These are phyloP conservation scores for Vitis hybrid DNA, from an alignment of 177 flowering plant genomes.

Conservation along the genomic window DNA sequence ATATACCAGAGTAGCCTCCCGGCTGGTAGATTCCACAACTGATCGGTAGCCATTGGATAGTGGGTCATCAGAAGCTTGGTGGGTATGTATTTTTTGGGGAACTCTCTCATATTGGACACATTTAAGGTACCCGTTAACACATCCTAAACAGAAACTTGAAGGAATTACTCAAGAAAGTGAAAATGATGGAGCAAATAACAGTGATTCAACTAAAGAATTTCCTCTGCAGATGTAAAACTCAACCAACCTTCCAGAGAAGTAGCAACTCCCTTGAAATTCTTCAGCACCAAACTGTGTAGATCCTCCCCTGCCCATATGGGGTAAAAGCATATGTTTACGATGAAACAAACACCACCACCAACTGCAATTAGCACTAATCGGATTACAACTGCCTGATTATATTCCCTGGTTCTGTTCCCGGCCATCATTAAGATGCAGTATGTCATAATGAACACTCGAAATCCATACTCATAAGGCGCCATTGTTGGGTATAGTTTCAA, in stretches of 20 bases:
- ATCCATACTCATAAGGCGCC: constrained; percentile 71
- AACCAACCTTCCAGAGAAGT: constrained; percentile 60
- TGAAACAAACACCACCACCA: constrained; percentile 57
- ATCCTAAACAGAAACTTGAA: constrained; percentile 32
- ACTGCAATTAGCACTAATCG: constrained; percentile 62
- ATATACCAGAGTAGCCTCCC: constrained; percentile 62
- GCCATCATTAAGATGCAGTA: constrained; percentile 59
- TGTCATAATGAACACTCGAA: constrained; percentile 64
- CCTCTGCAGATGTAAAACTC: background rate
- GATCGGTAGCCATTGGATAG: constrained; percentile 60
- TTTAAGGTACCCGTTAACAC: constrained; percentile 49
- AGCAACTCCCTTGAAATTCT: constrained; percentile 66
- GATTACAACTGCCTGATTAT: constrained; percentile 46
- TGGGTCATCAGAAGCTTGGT: constrained; percentile 65
- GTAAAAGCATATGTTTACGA: constrained; percentile 49
- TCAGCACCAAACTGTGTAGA: constrained; percentile 62
- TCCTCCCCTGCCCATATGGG: constrained; percentile 85
- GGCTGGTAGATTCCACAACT: constrained; percentile 62
- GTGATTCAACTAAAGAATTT: background rate
- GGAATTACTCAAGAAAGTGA: background rate
- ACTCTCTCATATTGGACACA: constrained; percentile 51
- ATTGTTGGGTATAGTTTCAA: constrained; percentile 57
- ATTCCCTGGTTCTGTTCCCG: constrained; percentile 56
- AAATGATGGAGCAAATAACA: too few species aligned
- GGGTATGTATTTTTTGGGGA: constrained; percentile 60